Conservation (phyloP, 2,329 filamentous ascomycete genomes). For the Monosporascus cannonballus region DNA sequence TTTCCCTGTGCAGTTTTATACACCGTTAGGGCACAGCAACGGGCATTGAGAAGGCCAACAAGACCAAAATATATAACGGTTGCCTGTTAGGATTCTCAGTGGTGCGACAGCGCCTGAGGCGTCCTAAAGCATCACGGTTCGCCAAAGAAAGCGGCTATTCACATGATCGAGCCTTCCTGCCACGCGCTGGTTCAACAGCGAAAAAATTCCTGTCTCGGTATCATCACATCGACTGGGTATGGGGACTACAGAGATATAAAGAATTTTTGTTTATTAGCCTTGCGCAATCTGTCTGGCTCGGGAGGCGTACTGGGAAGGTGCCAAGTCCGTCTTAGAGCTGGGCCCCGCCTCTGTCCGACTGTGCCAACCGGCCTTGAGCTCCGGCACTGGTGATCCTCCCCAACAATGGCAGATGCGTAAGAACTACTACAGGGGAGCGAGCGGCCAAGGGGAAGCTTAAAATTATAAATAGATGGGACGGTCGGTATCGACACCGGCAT, state of each 20-base stretch:
- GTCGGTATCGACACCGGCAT: too few species aligned
- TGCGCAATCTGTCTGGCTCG: not conserved
- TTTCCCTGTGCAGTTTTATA: too few species aligned
- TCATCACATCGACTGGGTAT: too few species aligned
- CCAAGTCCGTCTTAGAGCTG: not conserved
- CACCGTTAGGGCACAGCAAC: too few species aligned
- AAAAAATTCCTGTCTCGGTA: too few species aligned
- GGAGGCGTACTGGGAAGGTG: not conserved
- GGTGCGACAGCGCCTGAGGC: too few species aligned
- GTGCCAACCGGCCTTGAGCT: not conserved
- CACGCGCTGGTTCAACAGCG: not conserved
- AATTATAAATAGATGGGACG: not conserved
- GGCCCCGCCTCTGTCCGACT: not conserved
- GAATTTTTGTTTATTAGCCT: not conserved
- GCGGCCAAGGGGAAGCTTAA: not conserved
- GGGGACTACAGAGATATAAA: not conserved
- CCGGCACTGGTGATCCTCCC: not conserved
- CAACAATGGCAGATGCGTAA: not conserved
- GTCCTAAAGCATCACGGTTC: too few species aligned
- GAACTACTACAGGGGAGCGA: not conserved
- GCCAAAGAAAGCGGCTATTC: not conserved
- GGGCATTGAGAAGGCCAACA: too few species aligned
- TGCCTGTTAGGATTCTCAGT: too few species aligned
- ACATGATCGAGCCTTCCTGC: not conserved
- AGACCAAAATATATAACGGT: not conserved